These are phyloP conservation scores for Suillus sp. DNA, from an alignment of 768 basidiomycete genomes.

Conservation along the genomic window DNA sequence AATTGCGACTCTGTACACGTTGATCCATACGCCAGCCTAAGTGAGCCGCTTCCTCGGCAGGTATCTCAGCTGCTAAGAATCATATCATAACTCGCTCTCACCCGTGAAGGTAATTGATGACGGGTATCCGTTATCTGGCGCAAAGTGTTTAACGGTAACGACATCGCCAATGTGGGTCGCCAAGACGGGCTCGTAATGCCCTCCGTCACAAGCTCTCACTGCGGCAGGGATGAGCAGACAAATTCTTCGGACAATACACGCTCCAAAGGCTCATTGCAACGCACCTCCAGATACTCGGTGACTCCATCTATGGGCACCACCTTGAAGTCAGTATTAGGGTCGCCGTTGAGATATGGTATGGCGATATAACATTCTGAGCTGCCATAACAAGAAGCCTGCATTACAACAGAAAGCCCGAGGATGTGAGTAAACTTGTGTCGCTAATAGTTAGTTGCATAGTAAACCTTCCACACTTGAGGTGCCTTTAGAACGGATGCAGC, in stretches of 20 bases:
- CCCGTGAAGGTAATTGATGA: constrained; percentile 10
- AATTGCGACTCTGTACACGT: constrained; percentile 6
- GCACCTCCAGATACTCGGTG: constrained; percentile 6
- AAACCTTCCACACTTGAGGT: not conserved
- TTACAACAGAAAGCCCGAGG: constrained; percentile 11
- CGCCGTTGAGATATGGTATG: constrained; percentile 4
- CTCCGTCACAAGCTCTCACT: constrained; percentile 16
- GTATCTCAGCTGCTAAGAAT: not conserved
- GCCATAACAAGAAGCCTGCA: not conserved
- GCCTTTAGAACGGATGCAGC: constrained; percentile 13
- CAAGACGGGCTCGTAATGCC: constrained; percentile 12
- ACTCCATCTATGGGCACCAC: not conserved
- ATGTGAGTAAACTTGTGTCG: constrained; percentile 9
- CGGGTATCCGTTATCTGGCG: constrained; percentile 14
- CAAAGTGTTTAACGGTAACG: constrained; percentile 12
- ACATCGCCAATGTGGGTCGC: constrained; percentile 15
- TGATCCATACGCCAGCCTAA: constrained; percentile 8
- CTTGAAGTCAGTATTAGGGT: constrained; percentile 3
- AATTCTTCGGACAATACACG: not conserved
- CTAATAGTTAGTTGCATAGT: not conserved
- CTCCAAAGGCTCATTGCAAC: not conserved
- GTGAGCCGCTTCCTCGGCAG: constrained; percentile 11
- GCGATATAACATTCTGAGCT: constrained; percentile 6
- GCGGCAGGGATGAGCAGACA: not conserved
- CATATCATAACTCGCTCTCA: constrained; percentile 7